Percentiles rank a stretch among this genome's conserved stretches.
Evolutionary conservation across 441 rosid genomes (phyloP).

Genomic region (Adansonia grandidieri): DNA sequence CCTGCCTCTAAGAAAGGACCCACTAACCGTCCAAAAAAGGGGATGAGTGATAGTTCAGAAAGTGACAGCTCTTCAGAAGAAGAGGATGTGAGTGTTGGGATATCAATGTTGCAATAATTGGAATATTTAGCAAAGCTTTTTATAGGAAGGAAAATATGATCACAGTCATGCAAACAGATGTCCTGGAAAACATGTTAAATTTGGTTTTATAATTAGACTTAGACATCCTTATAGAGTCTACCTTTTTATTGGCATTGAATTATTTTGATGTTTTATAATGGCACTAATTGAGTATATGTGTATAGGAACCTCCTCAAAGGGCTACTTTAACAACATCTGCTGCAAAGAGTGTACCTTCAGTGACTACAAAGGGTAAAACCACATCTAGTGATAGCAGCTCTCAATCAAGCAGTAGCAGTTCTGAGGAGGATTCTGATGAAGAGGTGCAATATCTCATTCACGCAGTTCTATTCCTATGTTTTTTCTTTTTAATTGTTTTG

Average conservation of each 20-base stretch:
- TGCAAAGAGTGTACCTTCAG: not conserved
- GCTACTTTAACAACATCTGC: not conserved
- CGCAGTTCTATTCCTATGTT: not conserved
- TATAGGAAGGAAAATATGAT: no score
- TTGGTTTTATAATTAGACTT: not conserved
- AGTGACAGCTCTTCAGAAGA: constrained; percentile 26
- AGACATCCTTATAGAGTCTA: not conserved
- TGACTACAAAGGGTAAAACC: not conserved
- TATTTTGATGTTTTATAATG: not conserved
- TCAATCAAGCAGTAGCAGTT: constrained; percentile 24
- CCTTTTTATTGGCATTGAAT: not conserved
- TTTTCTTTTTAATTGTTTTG: not conserved
- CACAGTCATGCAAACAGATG: not conserved
- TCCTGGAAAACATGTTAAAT: not conserved
- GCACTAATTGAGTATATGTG: not conserved
- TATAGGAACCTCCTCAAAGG: constrained; percentile 4
- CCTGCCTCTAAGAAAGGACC: constrained; percentile 19
- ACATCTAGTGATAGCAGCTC: constrained; percentile 29
- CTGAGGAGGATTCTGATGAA: constrained; percentile 43
- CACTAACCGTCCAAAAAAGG: not conserved
- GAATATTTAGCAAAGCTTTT: not conserved
- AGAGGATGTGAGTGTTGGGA: constrained; percentile 25
- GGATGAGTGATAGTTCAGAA: constrained; percentile 16
- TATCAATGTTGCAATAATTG: not conserved
- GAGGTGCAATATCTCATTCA: not conserved